phyloP scores from a whole-genome alignment of 176 grass and related monocot species.

The Oryza nivara region DNA sequence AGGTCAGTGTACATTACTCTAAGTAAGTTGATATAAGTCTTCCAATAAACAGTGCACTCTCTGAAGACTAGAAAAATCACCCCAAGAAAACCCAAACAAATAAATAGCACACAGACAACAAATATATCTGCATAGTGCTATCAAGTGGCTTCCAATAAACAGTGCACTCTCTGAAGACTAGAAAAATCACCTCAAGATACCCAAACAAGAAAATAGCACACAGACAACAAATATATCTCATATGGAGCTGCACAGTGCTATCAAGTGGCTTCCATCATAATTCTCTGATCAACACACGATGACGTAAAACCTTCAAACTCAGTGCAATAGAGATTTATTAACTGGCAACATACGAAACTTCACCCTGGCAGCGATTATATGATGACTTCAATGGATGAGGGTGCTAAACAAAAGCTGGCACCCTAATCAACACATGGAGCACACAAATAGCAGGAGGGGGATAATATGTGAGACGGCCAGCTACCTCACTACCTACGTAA shows the following conservation, averaged over 20 bases:
- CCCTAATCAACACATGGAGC: neutral
- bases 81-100: neutral
- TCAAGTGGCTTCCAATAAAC: neutral
- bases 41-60: neutral
- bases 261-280: slow-evolving; percentile 15
- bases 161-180: neutral
- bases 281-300: neutral
- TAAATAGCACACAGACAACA: neutral
- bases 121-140: neutral
- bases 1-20: slow-evolving; percentile 6
- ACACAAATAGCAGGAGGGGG: neutral
- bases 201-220: neutral
- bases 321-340: slow-evolving; percentile 6
- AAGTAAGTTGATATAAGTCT: slow-evolving; percentile 25
- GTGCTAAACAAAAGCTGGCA: neutral
- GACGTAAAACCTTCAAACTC: neutral
- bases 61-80: neutral
- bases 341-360: neutral
- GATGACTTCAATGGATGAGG: neutral
- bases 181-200: neutral
- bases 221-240: neutral
- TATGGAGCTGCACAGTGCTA: neutral
- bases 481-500: no score
- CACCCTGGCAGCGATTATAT: neutral
- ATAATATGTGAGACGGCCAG: no score